A percentile compares a stretch with the other conserved stretches of the same genome.
phyloP scores from a whole-genome alignment of 2,329 filamentous ascomycete genomes.

The Alternaria infectoria region DNA sequence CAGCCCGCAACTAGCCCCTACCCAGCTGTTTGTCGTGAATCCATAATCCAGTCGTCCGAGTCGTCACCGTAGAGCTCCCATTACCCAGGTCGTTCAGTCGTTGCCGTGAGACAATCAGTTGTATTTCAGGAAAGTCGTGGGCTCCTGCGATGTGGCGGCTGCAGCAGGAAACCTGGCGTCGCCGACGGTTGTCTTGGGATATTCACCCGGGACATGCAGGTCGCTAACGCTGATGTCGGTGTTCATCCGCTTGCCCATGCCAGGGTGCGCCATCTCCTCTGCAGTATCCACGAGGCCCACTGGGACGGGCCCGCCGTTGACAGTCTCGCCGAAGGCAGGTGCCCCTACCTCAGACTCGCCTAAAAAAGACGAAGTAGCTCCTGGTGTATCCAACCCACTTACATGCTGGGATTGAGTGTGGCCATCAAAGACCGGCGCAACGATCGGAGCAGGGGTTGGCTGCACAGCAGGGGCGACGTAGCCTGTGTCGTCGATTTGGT shows the following conservation, averaged over 20 bases:
- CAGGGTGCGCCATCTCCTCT: constrained; percentile 52
- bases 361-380: constrained; percentile 41
- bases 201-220: constrained; percentile 73
- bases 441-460: constrained; percentile 16
- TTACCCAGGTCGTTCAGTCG: background rate
- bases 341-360: constrained; percentile 34
- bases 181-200: constrained; percentile 49
- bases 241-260: constrained; percentile 51
- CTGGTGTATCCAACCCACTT: constrained; percentile 21
- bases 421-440: constrained; percentile 7
- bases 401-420: constrained; percentile 16
- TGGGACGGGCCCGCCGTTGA: constrained; percentile 39
- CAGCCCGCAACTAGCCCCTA: background rate
- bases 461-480: constrained; percentile 6
- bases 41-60: background rate
- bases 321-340: constrained; percentile 31
- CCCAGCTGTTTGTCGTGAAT: background rate
- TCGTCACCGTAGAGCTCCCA: background rate
- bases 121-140: background rate
- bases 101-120: background rate
- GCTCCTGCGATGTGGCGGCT: background rate
- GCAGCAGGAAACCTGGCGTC: background rate
- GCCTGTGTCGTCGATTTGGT: constrained; percentile 19
- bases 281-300: constrained; percentile 23
- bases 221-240: constrained; percentile 64